These are phyloP conservation scores for Claviceps monticola DNA, from an alignment of 2,329 filamentous ascomycete species.

Conservation along the genomic window DNA sequence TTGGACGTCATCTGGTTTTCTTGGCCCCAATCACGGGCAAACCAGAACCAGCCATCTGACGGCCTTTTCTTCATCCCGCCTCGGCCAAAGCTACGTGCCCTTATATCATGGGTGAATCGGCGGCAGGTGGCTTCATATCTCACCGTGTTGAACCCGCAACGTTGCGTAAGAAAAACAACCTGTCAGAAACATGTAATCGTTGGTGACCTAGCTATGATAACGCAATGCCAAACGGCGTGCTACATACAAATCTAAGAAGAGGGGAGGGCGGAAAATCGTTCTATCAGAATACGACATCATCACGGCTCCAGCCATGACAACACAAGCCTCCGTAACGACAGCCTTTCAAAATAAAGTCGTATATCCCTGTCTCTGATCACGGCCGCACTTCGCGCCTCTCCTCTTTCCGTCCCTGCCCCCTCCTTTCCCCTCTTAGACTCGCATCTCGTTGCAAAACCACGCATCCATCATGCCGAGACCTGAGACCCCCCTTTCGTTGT, in stretches of 20 bases:
- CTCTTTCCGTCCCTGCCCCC: not conserved
- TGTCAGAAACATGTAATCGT: not conserved
- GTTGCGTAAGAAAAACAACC: not conserved
- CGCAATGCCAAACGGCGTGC: not conserved
- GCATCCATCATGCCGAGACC: not conserved
- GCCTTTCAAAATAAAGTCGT: not conserved
- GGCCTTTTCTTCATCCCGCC: not conserved
- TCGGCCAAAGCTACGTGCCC: not conserved
- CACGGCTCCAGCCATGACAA: not conserved
- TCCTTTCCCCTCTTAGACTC: not conserved
- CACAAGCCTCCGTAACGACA: not conserved
- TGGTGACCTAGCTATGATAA: not conserved
- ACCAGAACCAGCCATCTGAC: not conserved
- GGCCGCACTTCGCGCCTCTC: not conserved
- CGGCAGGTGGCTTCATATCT: not conserved
- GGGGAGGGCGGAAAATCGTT: not conserved
- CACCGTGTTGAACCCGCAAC: not conserved
- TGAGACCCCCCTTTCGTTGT: not conserved
- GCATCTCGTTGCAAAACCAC: not conserved
- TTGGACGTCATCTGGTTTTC: not conserved
- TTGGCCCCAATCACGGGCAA: not conserved
- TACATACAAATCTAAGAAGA: not conserved
- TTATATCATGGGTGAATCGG: not conserved
- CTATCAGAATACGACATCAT: not conserved
- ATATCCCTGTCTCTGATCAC: not conserved